Evolutionary conservation across 805 yeast species (phyloP), one percentile per base, ranked within the genome.

Genomic region (Candida parachauliodes): DNA sequence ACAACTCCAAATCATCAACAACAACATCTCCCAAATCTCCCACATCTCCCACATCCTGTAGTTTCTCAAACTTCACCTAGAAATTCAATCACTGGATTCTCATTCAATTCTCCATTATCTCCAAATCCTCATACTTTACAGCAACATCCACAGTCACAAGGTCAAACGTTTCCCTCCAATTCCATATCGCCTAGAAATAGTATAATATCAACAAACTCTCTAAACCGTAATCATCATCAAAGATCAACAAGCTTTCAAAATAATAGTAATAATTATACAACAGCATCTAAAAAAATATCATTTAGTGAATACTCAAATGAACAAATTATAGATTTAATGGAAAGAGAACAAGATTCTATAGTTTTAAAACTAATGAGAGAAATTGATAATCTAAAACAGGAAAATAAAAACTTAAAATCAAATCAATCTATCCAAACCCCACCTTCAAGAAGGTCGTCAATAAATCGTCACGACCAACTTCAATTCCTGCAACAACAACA

Each of bases 301-400:
- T 20, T 34, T 23, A 28, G 35, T 8, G 37, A 38, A 20, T 33
- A 19, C 22, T 26, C 35, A 14, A 61, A 68, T 7, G 81, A 72
- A 20, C 74, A 76, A 43, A 64, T 76, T 14, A 70, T 78, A 26
- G 80, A 78, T 50, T 52, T 69, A 24, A 76, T 83, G 79, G 89
- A 83, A 49, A 68, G 79, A 36, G 88, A 83, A 57, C 88, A 83
- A 54, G 89, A 83, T 50, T 86, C 84, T 2, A 79, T 81, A 17
- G 88, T 82, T 14, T 60, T 81, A 50, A 74, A 72, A 53, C 60
- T 82, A 28, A 81, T 80, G 77, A 71, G 74, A 37, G 87, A 82
- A 51, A 80, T 83, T 24, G 65, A 65, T 18, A 41, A 46, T 5
- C 55, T 82, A 43, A 74, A 72, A 45, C 76, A 74, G 12, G 86